These are phyloP conservation scores for Bryoerythrophyllum caledonicum DNA, from an alignment of 225 moss, liverwort and hornwort genomes.

Conservation along the genomic window DNA sequence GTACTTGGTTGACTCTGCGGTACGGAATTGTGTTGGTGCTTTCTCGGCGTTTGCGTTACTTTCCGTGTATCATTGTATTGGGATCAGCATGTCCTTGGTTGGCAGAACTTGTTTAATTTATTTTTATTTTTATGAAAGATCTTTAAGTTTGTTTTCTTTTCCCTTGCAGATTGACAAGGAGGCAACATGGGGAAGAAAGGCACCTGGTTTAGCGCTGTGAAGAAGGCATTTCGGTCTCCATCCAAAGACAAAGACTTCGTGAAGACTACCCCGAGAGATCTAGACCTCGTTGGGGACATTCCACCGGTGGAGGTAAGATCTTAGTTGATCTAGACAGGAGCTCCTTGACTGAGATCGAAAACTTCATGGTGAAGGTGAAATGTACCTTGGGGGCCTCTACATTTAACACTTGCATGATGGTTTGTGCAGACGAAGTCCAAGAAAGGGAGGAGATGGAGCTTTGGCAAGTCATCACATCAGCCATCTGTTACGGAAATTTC, in stretches of 20 bases:
- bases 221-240: constrained; percentile 56
- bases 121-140: background rate
- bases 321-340: background rate
- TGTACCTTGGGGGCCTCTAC: background rate
- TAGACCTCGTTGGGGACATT: constrained; percentile 52
- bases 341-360: background rate
- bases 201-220: constrained; percentile 60
- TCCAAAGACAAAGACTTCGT: constrained; percentile 57
- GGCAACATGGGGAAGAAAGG: constrained; percentile 52
- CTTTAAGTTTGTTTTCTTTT: background rate
- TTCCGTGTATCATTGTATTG: background rate
- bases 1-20: constrained; percentile 5
- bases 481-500: constrained; percentile 29
- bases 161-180: constrained; percentile 25
- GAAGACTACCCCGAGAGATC: constrained; percentile 49
- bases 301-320: constrained; percentile 47
- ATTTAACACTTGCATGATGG: background rate
- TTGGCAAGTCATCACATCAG: constrained; percentile 70
- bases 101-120: background rate
- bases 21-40: background rate
- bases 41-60: background rate
- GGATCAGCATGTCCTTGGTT: background rate
- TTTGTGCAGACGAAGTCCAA: constrained; percentile 62
- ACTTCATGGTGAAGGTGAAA: background rate
- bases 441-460: constrained; percentile 83